Evolutionary conservation across 2,329 filamentous ascomycete genomes (phyloP).

Genomic region (Penicillium glabrum): DNA sequence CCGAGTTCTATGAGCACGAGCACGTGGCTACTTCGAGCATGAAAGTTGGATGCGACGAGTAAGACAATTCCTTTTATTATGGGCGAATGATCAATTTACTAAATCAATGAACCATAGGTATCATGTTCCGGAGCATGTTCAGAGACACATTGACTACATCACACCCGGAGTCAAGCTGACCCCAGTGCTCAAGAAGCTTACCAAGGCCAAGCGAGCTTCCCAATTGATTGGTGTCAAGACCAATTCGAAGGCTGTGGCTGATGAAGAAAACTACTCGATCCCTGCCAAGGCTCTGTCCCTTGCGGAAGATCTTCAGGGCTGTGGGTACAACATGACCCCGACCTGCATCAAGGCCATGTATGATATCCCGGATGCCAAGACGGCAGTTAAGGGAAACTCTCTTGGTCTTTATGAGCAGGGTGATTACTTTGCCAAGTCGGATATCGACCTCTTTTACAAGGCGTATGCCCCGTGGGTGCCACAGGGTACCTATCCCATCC

Average conservation of each 20-base stretch:
- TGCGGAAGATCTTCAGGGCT: constrained; percentile 39
- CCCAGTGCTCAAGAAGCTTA: constrained; percentile 27
- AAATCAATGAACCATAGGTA: constrained; percentile 32
- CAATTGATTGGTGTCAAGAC: constrained; percentile 14
- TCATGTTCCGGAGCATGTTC: constrained; percentile 51
- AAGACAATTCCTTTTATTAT: constrained; percentile 15
- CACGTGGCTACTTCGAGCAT: constrained; percentile 34
- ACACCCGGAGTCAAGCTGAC: constrained; percentile 56
- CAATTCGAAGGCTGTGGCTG: neutral
- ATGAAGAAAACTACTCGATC: constrained; percentile 3
- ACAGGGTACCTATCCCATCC: constrained; percentile 44
- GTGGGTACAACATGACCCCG: constrained; percentile 58
- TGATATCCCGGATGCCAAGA: constrained; percentile 42
- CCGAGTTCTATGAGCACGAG: constrained; percentile 54
- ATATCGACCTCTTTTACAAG: constrained; percentile 52
- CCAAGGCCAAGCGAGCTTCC: constrained; percentile 21
- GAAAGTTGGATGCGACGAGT: constrained; percentile 39
- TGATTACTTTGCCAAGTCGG: constrained; percentile 53
- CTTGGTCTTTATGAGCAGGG: constrained; percentile 56
- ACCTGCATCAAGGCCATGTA: constrained; percentile 56
- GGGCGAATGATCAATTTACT: neutral
- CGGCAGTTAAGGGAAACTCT: constrained; percentile 46
- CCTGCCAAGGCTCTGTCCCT: constrained; percentile 18
- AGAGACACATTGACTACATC: constrained; percentile 56
- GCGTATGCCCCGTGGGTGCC: constrained; percentile 45